Evolutionary conservation across 768 basidiomycete genomes (phyloP).

Genomic region (Rubroboletus satanas): DNA sequence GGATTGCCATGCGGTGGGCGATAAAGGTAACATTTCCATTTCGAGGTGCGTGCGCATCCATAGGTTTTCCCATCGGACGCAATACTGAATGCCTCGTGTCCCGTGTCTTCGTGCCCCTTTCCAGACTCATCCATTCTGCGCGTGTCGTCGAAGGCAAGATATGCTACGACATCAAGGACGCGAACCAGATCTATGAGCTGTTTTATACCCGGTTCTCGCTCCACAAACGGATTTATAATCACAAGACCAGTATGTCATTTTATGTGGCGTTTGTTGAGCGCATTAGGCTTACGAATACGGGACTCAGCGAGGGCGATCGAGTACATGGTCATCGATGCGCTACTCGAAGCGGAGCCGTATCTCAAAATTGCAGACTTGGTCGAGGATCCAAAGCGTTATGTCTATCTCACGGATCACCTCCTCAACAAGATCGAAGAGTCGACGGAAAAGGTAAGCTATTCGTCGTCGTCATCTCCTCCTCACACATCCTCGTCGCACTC

Average conservation of each 20-base stretch:
- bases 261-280: neutral
- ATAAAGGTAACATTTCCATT: conserved; percentile 48
- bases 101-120: neutral
- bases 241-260: conserved; percentile 50
- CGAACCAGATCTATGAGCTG: conserved; percentile 69
- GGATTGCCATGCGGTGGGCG: conserved; percentile 70
- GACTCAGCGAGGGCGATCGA: conserved; percentile 68
- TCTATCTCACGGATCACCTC: conserved; percentile 68
- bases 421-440: conserved; percentile 56
- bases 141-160: conserved; percentile 73
- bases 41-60: conserved; percentile 36
- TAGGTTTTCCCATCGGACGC: neutral
- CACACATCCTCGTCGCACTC: too few relatives aligned
- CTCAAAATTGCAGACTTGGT: conserved; percentile 58
- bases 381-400: conserved; percentile 52
- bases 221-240: conserved; percentile 81
- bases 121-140: conserved; percentile 68
- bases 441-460: conserved; percentile 26
- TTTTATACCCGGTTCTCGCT: conserved; percentile 71
- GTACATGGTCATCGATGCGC: conserved; percentile 79
- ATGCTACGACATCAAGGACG: conserved; percentile 80
- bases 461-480: too few relatives aligned
- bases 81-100: neutral
- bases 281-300: neutral
- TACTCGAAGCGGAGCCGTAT: conserved; percentile 63